Base-by-base conservation (phyloP, 2,329 filamentous ascomycete genomes). In the Pleoardoris graminearum region DNA sequence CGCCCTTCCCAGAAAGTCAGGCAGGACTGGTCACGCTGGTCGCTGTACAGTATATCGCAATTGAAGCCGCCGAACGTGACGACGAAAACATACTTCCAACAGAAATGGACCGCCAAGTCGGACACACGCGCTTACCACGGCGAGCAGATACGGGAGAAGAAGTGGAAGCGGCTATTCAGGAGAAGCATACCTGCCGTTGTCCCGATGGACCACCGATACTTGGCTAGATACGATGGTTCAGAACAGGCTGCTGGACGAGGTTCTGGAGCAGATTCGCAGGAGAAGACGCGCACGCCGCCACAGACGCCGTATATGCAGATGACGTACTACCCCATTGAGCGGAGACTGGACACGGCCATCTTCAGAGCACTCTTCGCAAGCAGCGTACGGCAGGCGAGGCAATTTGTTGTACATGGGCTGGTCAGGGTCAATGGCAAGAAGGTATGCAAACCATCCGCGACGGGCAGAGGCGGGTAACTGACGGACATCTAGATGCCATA, bases 401-500 rank as follows among this genome's bases (percentile, higher is more conserved):
- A 97, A 65, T 96, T 97, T 69, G 90, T 95, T 53, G 84, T 96
- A 23, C 94, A 99, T 75, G 94, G 94, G 23, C 86, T 86, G 54
- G 94, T 99, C 57, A 96, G 86, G 68, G 94, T 99, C 70, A 99
- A 99, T 78, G 94, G 94, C 58, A 91, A 96, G 77, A 92, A 91
- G 85, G 92, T 95, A 75, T 36, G 53, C n/a, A n/a, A n/a, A n/a
- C n/a, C n/a, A n/a, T n/a, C n/a, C n/a, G n/a, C n/a, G n/a, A n/a
- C n/a, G n/a, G n/a, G n/a, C n/a, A n/a, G n/a, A n/a, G n/a, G n/a
- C n/a, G n/a, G n/a, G n/a, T n/a, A n/a, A n/a, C n/a, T n/a, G n/a
- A n/a, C n/a, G n/a, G n/a, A n/a, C n/a, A n/a, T n/a, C n/a, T n/a
- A 96, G 93, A 96, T 97, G 89, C 81, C 83, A 58, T 90, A 94